Evolutionary conservation across 2,329 filamentous ascomycete genomes (phyloP).

Genomic region (Alternaria panax): DNA sequence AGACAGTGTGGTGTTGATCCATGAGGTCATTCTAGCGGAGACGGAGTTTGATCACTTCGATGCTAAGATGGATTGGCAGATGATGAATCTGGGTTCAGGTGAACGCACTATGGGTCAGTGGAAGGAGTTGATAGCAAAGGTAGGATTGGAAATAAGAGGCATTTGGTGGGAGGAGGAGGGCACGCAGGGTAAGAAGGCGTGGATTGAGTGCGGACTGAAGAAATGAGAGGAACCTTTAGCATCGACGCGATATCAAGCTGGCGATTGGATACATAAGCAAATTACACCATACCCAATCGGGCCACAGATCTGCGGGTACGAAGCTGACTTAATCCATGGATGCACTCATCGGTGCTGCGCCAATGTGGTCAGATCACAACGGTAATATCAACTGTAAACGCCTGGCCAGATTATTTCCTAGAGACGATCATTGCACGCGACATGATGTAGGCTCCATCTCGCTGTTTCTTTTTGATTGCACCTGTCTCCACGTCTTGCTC

Average conservation of each 20-base stretch:
- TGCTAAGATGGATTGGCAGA: constrained; percentile 51
- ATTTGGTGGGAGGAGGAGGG: constrained; percentile 38
- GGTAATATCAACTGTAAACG: background rate
- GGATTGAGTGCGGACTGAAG: background rate
- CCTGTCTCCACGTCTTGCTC: too few relatives aligned
- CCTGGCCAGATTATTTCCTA: background rate
- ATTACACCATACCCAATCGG: background rate
- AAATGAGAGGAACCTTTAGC: background rate
- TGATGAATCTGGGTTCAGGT: constrained; percentile 51
- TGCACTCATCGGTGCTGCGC: background rate
- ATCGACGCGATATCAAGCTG: background rate
- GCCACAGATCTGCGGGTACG: background rate
- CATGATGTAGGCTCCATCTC: too few relatives aligned
- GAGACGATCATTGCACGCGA: background rate
- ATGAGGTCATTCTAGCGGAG: constrained; percentile 52
- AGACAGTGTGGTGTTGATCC: constrained; percentile 54
- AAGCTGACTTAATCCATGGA: background rate
- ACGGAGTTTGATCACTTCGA: constrained; percentile 39
- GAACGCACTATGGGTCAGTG: constrained; percentile 54
- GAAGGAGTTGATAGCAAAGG: constrained; percentile 40
- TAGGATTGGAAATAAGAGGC: constrained; percentile 48
- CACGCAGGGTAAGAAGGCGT: background rate
- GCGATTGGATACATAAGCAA: fast-evolving
- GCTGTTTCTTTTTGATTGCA: too few relatives aligned
- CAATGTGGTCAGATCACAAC: background rate